These are phyloP conservation scores for Ceratobasidium sp. DNA, from an alignment of 1,284 basidiomycete genomes.

Conservation along the genomic window DNA sequence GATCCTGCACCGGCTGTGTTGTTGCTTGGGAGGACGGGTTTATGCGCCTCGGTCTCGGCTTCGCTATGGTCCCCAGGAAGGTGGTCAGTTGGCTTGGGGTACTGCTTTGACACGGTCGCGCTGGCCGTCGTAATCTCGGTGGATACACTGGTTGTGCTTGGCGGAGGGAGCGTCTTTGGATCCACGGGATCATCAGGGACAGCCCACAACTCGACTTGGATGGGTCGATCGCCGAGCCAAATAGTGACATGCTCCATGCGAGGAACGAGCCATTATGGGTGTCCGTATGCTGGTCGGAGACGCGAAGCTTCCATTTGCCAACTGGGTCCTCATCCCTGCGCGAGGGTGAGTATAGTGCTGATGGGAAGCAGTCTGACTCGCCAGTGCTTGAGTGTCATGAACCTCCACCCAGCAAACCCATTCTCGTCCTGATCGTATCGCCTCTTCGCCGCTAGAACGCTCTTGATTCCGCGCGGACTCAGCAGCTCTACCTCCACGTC, in stretches of 20 bases:
- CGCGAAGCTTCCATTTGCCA: slow-evolving; percentile 91
- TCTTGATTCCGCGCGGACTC: slow-evolving; percentile 87
- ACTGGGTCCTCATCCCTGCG: slow-evolving; percentile 89
- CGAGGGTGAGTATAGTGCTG: not conserved
- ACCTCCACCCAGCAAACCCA: slow-evolving; percentile 93
- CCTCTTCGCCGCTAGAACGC: slow-evolving; percentile 80
- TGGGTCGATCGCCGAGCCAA: slow-evolving; percentile 88
- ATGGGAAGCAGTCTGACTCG: not conserved
- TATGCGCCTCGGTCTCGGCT: slow-evolving; percentile 70
- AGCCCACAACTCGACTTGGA: slow-evolving; percentile 66
- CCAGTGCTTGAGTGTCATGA: slow-evolving; percentile 99
- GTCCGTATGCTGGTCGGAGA: slow-evolving; percentile 75
- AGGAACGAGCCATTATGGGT: slow-evolving; percentile 78
- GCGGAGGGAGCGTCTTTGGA: slow-evolving; percentile 46
- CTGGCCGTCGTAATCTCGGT: slow-evolving; percentile 47
- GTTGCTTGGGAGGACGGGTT: slow-evolving; percentile 62
- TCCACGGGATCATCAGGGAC: slow-evolving; percentile 47
- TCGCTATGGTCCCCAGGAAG: slow-evolving; percentile 85
- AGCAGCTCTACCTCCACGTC: slow-evolving; percentile 91
- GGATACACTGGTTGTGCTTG: slow-evolving; percentile 44
- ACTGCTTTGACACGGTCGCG: slow-evolving; percentile 59
- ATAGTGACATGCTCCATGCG: slow-evolving; percentile 92
- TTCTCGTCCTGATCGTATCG: slow-evolving; percentile 68
- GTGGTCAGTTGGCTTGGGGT: slow-evolving; percentile 85
- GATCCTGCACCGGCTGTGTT: slow-evolving; percentile 46